A percentile compares a stretch with the other conserved stretches of the same genome.
phyloP scores from a whole-genome alignment of 345 rosid genomes.

The Linum trigynum region DNA sequence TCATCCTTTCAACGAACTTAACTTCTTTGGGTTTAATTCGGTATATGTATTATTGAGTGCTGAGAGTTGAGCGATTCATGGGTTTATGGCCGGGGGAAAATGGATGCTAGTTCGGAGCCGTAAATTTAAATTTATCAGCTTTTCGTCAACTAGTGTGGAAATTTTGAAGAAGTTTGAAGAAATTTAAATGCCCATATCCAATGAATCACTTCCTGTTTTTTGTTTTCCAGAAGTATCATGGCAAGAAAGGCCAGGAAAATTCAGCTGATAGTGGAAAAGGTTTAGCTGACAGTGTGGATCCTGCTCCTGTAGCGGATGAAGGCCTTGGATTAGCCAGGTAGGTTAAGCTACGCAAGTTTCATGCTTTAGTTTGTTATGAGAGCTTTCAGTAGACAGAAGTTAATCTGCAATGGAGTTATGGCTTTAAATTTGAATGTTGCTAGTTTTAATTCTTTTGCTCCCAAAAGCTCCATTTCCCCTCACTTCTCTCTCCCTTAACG shows the following conservation, averaged over 20 bases:
- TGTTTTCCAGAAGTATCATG: slow-evolving; percentile 33
- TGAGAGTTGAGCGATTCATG: no score
- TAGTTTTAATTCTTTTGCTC: no score
- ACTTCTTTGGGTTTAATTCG: not conserved
- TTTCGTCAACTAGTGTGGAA: no score
- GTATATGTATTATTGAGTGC: no score
- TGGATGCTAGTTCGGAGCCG: no score
- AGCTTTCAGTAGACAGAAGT: no score
- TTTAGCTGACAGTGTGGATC: not conserved
- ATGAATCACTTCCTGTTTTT: not conserved
- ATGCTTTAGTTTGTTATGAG: not conserved
- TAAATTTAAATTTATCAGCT: no score
- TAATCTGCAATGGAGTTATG: no score
- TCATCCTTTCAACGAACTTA: not conserved
- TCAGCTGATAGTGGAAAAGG: slow-evolving; percentile 12
- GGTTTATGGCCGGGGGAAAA: no score
- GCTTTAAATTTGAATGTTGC: no score
- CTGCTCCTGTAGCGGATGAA: slow-evolving; percentile 13
- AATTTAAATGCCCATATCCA: not conserved
- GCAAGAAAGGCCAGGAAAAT: slow-evolving; percentile 12
- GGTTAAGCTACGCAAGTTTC: not conserved
- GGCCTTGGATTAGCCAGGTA: slow-evolving; percentile 19
- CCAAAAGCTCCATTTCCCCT: not conserved
- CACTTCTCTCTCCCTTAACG: not conserved
- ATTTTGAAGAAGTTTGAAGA: no score